Base-by-base conservation (phyloP, 495 filamentous ascomycete genomes). In the Usnea hakonensis region DNA sequence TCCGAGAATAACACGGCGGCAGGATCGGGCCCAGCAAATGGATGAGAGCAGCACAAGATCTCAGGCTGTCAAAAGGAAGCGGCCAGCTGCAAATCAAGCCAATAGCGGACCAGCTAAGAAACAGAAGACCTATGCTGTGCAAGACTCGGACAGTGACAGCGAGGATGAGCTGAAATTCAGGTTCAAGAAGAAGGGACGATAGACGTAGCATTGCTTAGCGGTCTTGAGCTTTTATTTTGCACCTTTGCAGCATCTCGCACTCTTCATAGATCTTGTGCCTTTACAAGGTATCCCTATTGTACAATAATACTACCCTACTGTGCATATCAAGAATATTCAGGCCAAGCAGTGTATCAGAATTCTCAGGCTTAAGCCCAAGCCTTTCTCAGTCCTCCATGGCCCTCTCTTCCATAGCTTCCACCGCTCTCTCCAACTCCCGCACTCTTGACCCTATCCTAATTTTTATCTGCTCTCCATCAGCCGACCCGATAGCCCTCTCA, bases 131-230 rank as follows among this genome's bases (percentile, higher is more conserved):
- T 57, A 68, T 43, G 58, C 66, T 66, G 57, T 66, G 41, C 61
- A 65, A 67, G 55, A 70, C 57, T 37, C 70, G 68, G 44, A 75
- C 64, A 78, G 76, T 21, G 80, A 80, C 57, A 78, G 75, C 63
- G 80, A 81, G 36, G 80, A 83, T 69, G 81, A 77, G 62, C 67
- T 83, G 56, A 78, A 76, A 65, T 83, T 83, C 66, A 72, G 74
- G 52, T 81, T 81, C 28, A 62, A 48, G 54, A 66, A 64, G 64
- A 58, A 54, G 53, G 57, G 53, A 16, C 61, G 60, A 57, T 70
- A 35, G 57, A 46, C 11, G 21, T 8, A 30, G 50, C 16, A 23
- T 60, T 35, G 2, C 3, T 41, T 5, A 36, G 23, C 40, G 37
- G 19, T 0, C 23, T 61, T 10, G 4, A 40, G 26, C 33, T 35